Base-by-base conservation (phyloP, 495 filamentous ascomycete species). In the Lentithecium fluviatile region DNA sequence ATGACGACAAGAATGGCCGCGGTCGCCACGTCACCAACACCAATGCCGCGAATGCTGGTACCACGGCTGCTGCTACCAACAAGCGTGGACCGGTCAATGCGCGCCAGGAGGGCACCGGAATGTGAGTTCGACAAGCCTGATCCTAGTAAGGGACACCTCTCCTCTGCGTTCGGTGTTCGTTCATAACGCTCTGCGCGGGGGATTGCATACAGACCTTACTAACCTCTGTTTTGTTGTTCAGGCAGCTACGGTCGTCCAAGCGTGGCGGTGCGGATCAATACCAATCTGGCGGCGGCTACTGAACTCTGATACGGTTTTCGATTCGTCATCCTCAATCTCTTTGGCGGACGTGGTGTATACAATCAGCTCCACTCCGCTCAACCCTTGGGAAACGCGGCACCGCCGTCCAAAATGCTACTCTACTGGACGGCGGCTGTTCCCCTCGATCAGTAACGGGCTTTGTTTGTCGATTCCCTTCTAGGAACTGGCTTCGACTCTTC, bases 71-170 rank as follows among this genome's bases (percentile, higher is more conserved):
- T 24, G 32, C 40, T 29, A 54, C 56, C 32, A 60, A 52, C 17
- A 74, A 71, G 62, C 69, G 68, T 58, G 70, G 73, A 45, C 69
- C 66, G 24, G 68, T 76, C 68, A 70, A 73, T 57, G 43, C 70
- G 53, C 70, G 73, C 85, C 86, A 68, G 82, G 85, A 78, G 83
- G 89, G 77, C 85, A 91, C 74, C 89, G 91, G 94, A 88, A 97
- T 98, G 94, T 98, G 90, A 96, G 94, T 95, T 83, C 81, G 83
- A 83, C 77, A 72, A 63, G 83, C 79, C 80, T 82, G 88, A 90
- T 89, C 88, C 88, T 90, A 87, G 89, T 92, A 94, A 93, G 90
- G 86, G 90, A 87, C 86, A 55, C 79, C 80, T 80, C 83, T 86
- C 84, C 84, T 87, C 87, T 87, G 84, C 87, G 85, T 91, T 87